These are phyloP conservation scores for Olyra latifolia DNA, from an alignment of 176 grass and related monocot species.

Conservation along the genomic window DNA sequence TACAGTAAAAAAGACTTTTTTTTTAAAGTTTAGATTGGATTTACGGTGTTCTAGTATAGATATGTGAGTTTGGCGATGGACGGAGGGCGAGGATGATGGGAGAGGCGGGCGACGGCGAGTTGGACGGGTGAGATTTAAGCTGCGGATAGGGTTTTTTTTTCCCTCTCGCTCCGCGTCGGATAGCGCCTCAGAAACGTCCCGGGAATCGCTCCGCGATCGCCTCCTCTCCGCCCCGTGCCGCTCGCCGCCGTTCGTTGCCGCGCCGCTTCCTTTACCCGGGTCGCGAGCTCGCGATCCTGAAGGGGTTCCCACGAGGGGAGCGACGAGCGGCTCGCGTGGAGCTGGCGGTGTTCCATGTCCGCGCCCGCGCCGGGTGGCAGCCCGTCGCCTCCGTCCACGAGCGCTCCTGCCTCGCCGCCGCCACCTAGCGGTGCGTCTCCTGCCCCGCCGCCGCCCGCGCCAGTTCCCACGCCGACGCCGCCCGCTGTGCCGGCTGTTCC, in stretches of 20 bases:
- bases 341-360: constrained; percentile 23
- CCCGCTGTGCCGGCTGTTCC: background rate
- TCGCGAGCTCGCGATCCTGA: background rate
- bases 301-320: background rate
- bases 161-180: background rate
- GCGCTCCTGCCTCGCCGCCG: background rate
- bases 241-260: background rate
- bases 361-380: background rate
- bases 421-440: background rate
- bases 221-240: background rate
- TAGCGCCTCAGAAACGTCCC: background rate
- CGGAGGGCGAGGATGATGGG: background rate
- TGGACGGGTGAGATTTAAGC: background rate
- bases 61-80: background rate
- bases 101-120: background rate
- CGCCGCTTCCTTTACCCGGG: background rate
- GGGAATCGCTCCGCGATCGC: background rate
- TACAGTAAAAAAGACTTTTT: too few relatives aligned
- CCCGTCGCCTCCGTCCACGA: constrained; percentile 6
- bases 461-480: background rate
- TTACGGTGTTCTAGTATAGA: too few relatives aligned
- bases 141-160: background rate
- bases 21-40: too few relatives aligned
- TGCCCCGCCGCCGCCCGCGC: background rate
- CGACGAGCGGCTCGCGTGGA: background rate